Percentiles rank a stretch among this genome's conserved stretches.
Evolutionary conservation across 208 protist genomes (phyloP).

Genomic region (Porcisia hertigi): DNA sequence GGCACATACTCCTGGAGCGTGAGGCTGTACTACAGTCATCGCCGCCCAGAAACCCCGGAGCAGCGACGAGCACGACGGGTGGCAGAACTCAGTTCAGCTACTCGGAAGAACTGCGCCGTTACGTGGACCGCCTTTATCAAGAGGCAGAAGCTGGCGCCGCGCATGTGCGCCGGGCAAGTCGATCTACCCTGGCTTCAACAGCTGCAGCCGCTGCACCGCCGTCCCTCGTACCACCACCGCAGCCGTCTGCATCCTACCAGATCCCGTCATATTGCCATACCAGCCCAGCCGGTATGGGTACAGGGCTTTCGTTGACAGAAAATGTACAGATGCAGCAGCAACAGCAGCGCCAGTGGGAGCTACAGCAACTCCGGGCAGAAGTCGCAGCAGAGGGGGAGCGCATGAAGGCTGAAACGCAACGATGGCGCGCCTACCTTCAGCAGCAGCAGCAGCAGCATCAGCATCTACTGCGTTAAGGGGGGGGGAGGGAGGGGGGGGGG

Average conservation of each 20-base stretch:
- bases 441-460: slow-evolving; percentile 23
- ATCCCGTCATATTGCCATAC: neutral
- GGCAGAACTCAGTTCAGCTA: neutral
- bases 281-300: neutral
- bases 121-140: slow-evolving; percentile 36
- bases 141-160: slow-evolving; percentile 36
- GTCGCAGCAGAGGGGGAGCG: slow-evolving; percentile 51
- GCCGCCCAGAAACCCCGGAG: neutral
- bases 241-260: neutral
- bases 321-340: neutral
- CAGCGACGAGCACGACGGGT: neutral
- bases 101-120: slow-evolving; percentile 22
- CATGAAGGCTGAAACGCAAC: slow-evolving; percentile 48
- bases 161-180: slow-evolving; percentile 5
- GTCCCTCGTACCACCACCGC: neutral
- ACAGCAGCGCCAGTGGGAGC: slow-evolving; percentile 17
- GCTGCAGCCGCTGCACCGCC: slow-evolving; percentile 6
- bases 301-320: neutral
- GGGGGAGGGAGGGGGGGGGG: neutral
- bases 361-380: slow-evolving; percentile 52
- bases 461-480: neutral
- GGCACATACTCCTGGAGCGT: slow-evolving; percentile 24
- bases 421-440: slow-evolving; percentile 47
- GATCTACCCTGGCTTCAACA: neutral
- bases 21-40: slow-evolving; percentile 18